A percentile compares a stretch with the other conserved stretches of the same genome.
phyloP scores from a whole-genome alignment of 2,329 filamentous ascomycete genomes.

The Fusarium pseudograminearum region DNA sequence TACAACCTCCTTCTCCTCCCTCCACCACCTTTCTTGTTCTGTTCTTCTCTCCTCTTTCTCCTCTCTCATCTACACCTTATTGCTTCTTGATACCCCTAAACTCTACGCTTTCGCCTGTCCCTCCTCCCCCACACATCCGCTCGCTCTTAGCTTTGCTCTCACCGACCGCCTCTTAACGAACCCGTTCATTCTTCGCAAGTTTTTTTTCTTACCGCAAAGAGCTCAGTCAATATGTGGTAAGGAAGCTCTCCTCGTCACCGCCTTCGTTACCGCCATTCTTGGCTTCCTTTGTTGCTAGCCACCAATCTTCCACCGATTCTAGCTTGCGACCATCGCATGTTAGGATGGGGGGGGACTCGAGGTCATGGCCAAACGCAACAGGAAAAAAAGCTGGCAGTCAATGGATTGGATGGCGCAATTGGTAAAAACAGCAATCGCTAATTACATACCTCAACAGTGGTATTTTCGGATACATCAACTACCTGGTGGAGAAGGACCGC shows the following conservation, averaged over 20 bases:
- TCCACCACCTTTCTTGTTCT: constrained; percentile 35
- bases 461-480: constrained; percentile 99
- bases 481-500: constrained; percentile 98
- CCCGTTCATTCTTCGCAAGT: constrained; percentile 29
- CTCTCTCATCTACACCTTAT: constrained; percentile 42
- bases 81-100: constrained; percentile 49
- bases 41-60: constrained; percentile 43
- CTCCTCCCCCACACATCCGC: constrained; percentile 29
- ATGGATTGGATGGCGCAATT: constrained; percentile 33
- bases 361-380: constrained; percentile 17
- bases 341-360: constrained; percentile 22
- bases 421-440: constrained; percentile 40
- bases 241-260: constrained; percentile 37
- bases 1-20: constrained; percentile 42
- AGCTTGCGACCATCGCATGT: constrained; percentile 29
- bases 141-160: constrained; percentile 39
- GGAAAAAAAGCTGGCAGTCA: constrained; percentile 17
- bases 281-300: constrained; percentile 3
- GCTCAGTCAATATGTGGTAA: constrained; percentile 50
- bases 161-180: constrained; percentile 37
- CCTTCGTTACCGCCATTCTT: constrained; percentile 26
- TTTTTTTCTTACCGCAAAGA: constrained; percentile 28
- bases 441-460: constrained; percentile 67
- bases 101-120: constrained; percentile 30
- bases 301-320: constrained; percentile 34